Evolutionary conservation across 139 green algal genomes (phyloP).

Genomic region (Chlamydomonas sp.): DNA sequence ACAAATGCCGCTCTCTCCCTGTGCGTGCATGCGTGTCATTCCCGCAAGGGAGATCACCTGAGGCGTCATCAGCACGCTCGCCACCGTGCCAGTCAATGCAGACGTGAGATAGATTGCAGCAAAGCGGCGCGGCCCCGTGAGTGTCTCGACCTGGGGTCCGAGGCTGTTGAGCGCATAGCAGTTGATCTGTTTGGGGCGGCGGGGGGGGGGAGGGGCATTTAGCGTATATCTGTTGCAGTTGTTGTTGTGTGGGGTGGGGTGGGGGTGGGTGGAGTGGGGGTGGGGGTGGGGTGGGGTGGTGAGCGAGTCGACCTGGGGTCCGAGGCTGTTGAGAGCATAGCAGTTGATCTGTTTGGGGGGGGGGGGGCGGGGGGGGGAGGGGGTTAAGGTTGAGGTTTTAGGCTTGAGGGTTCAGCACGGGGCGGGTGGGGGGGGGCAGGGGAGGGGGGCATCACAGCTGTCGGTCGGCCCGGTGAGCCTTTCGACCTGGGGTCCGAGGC

Average conservation of each 20-base stretch:
- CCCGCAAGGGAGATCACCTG: too few relatives aligned
- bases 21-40: too few relatives aligned
- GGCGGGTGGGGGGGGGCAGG: too few relatives aligned
- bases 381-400: too few relatives aligned
- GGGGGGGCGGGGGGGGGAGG: too few relatives aligned
- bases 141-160: constrained; percentile 44
- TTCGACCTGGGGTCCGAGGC: constrained; percentile 49
- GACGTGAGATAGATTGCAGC: constrained; percentile 36
- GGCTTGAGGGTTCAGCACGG: too few relatives aligned
- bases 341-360: too few relatives aligned
- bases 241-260: background rate
- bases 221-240: background rate
- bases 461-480: constrained; percentile 27
- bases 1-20: too few relatives aligned
- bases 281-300: background rate
- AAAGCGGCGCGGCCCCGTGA: constrained; percentile 31
- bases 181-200: constrained; percentile 42
- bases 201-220: background rate
- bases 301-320: background rate
- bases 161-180: constrained; percentile 43
- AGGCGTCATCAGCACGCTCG: constrained; percentile 38
- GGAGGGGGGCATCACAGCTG: too few relatives aligned
- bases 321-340: too few relatives aligned
- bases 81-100: constrained; percentile 31
- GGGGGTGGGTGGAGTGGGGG: background rate